These are phyloP conservation scores for Odonthalia washingtoniensis DNA, from an alignment of 31 red algal genomes.

Conservation along the genomic window DNA sequence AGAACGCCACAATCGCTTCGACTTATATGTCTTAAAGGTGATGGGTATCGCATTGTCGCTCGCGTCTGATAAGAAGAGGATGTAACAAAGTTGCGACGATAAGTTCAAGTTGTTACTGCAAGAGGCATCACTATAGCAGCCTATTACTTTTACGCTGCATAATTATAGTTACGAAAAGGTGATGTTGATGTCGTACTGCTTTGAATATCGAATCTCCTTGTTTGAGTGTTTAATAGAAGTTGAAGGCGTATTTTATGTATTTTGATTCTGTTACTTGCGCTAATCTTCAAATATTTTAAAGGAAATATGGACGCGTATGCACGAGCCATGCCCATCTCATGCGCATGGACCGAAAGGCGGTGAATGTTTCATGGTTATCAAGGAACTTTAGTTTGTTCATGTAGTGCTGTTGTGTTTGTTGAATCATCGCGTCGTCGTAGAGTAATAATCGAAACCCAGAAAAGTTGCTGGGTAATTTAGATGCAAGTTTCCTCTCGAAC, in stretches of 20 bases:
- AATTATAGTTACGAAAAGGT: not conserved
- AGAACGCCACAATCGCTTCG: slow-evolving; percentile 24
- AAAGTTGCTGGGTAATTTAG: slow-evolving; percentile 17
- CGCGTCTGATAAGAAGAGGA: slow-evolving; percentile 1
- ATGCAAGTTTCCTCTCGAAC: slow-evolving; percentile 25
- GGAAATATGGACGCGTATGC: slow-evolving; percentile 11
- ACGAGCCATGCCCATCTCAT: slow-evolving; percentile 53
- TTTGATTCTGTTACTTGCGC: slow-evolving; percentile 23
- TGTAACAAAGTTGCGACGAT: slow-evolving; percentile 41
- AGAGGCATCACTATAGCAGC: slow-evolving; percentile 40
- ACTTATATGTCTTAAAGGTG: slow-evolving; percentile 40
- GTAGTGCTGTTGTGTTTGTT: slow-evolving; percentile 32
- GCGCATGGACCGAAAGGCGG: slow-evolving; percentile 38
- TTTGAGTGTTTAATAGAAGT: slow-evolving; percentile 28
- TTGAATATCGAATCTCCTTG: slow-evolving; percentile 1
- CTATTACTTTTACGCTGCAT: slow-evolving; percentile 16
- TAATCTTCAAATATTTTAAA: slow-evolving; percentile 33
- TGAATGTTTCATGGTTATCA: not conserved
- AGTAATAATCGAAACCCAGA: slow-evolving; percentile 14
- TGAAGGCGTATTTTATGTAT: not conserved
- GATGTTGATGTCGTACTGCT: not conserved
- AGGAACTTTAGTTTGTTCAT: slow-evolving; percentile 38
- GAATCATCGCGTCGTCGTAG: not conserved
- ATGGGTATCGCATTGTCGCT: slow-evolving; percentile 6
- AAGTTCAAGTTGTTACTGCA: slow-evolving; percentile 37